These are phyloP conservation scores for Coccomyxa sp. DNA, from an alignment of 139 green algal species.

Conservation along the genomic window DNA sequence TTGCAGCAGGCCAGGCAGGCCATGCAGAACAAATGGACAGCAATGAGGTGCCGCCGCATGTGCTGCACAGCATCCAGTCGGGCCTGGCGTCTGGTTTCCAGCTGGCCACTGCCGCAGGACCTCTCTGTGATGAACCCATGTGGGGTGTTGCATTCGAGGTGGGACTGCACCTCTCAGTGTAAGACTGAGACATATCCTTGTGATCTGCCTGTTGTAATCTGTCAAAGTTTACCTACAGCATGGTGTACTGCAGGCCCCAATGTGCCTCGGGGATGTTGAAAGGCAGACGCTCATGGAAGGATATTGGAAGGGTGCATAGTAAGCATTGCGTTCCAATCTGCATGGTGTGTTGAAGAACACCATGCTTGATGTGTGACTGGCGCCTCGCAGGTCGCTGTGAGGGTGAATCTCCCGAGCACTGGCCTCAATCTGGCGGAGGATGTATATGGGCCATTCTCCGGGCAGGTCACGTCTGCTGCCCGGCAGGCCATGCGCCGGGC, in stretches of 20 bases:
- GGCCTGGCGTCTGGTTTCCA: constrained; percentile 88
- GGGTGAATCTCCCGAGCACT: constrained; percentile 22
- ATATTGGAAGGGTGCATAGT: too few species aligned
- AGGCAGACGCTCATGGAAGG: too few species aligned
- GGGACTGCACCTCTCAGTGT: background rate
- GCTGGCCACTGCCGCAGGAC: constrained; percentile 76
- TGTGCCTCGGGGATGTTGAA: too few species aligned
- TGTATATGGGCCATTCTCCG: constrained; percentile 79
- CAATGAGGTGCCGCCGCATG: background rate
- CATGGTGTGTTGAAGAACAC: too few species aligned
- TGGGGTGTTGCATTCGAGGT: constrained; percentile 85
- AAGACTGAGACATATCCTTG: too few species aligned
- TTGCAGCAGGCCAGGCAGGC: background rate
- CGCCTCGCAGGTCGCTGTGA: constrained; percentile 32
- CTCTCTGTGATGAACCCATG: constrained; percentile 95
- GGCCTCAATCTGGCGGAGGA: constrained; percentile 57
- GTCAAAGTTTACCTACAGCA: too few species aligned
- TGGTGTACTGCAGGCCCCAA: too few species aligned
- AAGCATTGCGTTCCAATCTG: too few species aligned
- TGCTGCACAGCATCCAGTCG: constrained; percentile 52
- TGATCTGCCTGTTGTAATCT: too few species aligned
- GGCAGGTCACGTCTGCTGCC: constrained; percentile 68
- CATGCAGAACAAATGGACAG: background rate
- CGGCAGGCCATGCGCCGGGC: constrained; percentile 69
- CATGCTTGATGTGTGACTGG: background rate